phyloP scores from a whole-genome alignment of 306 rosid species.

The Medicago arabica region DNA sequence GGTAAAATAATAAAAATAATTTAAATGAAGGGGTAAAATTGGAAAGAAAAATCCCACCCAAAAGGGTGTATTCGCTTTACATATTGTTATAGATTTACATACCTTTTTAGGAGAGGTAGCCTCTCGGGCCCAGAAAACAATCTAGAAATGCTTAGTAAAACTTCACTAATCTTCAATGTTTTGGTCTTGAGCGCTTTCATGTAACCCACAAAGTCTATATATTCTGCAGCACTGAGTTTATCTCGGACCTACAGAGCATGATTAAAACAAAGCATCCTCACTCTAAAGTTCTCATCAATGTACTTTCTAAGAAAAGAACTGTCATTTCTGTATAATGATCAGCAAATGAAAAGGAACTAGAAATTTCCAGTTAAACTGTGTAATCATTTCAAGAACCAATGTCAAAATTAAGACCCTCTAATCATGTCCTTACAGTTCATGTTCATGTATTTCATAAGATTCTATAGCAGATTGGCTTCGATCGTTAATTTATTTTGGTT shows the following conservation, averaged over 20 bases:
- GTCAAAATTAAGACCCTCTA: conserved; percentile 30
- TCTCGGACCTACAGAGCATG: conserved; percentile 70
- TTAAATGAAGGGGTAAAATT: no score
- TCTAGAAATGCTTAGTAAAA: conserved; percentile 70
- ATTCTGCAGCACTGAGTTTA: conserved; percentile 74
- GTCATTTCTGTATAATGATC: background rate
- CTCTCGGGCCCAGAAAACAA: conserved; percentile 84
- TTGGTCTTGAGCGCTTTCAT: conserved; percentile 93
- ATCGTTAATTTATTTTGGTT: background rate
- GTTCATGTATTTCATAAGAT: conserved; percentile 15
- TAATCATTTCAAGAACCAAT: conserved; percentile 30
- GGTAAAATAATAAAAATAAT: no score
- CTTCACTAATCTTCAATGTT: conserved; percentile 79
- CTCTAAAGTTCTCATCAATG: conserved; percentile 28
- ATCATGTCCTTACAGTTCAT: conserved; percentile 7
- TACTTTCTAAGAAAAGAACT: conserved; percentile 19
- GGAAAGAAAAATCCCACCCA: no score
- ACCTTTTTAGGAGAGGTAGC: conserved; percentile 76
- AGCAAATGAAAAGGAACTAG: conserved; percentile 32
- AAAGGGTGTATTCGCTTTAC: no score
- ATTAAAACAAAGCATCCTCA: conserved; percentile 35
- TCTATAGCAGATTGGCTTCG: conserved; percentile 27
- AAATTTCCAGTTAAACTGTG: conserved; percentile 13
- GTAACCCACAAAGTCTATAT: conserved; percentile 72
- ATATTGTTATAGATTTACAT: background rate